Conservation (phyloP, 2,329 filamentous ascomycete species). For the Chaetomiaceae sp. region DNA sequence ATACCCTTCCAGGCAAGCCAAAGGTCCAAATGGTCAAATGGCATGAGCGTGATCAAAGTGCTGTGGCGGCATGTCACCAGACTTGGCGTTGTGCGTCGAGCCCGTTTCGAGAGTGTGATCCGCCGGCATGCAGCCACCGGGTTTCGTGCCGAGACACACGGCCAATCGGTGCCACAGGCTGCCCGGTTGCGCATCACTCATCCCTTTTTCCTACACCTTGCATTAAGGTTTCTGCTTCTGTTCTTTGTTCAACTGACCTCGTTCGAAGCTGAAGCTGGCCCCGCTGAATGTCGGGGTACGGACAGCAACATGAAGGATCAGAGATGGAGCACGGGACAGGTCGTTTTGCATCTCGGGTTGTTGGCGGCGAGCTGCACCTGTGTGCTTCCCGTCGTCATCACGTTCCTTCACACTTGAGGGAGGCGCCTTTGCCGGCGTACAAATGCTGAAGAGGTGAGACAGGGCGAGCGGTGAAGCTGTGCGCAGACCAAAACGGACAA, state of each 20-base stretch:
- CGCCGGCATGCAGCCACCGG: conserved; percentile 3
- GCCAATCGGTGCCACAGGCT: conserved; percentile 6
- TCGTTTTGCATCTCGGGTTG: neutral
- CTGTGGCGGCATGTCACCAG: conserved; percentile 10
- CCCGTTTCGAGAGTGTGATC: conserved; percentile 8
- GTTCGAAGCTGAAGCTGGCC: neutral
- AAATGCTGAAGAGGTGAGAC: conserved; percentile 9
- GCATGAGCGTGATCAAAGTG: conserved; percentile 10
- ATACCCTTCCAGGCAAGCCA: neutral
- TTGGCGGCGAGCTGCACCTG: conserved; percentile 12
- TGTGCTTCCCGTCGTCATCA: conserved; percentile 2
- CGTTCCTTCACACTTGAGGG: neutral
- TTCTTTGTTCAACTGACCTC: neutral
- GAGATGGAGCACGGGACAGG: neutral
- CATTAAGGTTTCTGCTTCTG: too few relatives aligned
- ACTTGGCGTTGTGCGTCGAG: conserved; percentile 8
- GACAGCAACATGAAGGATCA: neutral
- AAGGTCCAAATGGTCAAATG: conserved; percentile 14
- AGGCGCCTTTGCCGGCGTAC: too few relatives aligned
- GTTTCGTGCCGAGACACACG: neutral
- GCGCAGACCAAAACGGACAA: conserved; percentile 1
- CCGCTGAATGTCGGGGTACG: neutral
- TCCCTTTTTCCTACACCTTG: too few relatives aligned
- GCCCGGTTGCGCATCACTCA: neutral
- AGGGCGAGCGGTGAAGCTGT: conserved; percentile 17